phyloP scores from a whole-genome alignment of 2,329 filamentous ascomycete species.

The Epichloe typhina region DNA sequence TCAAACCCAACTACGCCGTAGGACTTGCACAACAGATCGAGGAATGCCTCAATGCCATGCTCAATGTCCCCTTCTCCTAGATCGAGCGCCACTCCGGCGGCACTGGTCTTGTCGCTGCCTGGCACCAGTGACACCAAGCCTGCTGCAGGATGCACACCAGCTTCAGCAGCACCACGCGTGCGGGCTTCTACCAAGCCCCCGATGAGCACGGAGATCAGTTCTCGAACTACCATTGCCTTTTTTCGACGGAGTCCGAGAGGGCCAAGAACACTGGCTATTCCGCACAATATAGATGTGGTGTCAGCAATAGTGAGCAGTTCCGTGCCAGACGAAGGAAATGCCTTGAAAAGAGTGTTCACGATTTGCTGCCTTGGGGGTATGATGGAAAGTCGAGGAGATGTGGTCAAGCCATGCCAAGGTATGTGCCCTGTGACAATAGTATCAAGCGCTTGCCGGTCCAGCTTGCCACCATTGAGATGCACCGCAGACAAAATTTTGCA shows the following conservation, averaged over 20 bases:
- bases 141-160: slow-evolving; percentile 87
- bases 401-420: slow-evolving; percentile 34
- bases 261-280: slow-evolving; percentile 76
- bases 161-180: slow-evolving; percentile 87
- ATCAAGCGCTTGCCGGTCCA: slow-evolving; percentile 47
- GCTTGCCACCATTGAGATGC: slow-evolving; percentile 49
- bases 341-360: slow-evolving; percentile 50
- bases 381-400: slow-evolving; percentile 42
- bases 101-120: slow-evolving; percentile 33
- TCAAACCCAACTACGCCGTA: slow-evolving; percentile 50
- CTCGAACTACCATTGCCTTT: slow-evolving; percentile 78
- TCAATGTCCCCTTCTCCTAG: slow-evolving; percentile 53
- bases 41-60: slow-evolving; percentile 49
- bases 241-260: slow-evolving; percentile 71
- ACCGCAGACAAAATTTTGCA: slow-evolving; percentile 56
- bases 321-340: slow-evolving; percentile 53
- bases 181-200: slow-evolving; percentile 79
- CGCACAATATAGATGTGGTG: slow-evolving; percentile 65
- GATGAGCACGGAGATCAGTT: slow-evolving; percentile 71
- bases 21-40: slow-evolving; percentile 46
- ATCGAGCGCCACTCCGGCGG: slow-evolving; percentile 40
- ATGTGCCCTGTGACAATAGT: slow-evolving; percentile 52
- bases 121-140: slow-evolving; percentile 63
- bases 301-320: slow-evolving; percentile 62
- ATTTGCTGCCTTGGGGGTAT: slow-evolving; percentile 50